These are phyloP conservation scores for Fusarium sp. DNA, from an alignment of 2,329 filamentous ascomycete species.

Conservation along the genomic window DNA sequence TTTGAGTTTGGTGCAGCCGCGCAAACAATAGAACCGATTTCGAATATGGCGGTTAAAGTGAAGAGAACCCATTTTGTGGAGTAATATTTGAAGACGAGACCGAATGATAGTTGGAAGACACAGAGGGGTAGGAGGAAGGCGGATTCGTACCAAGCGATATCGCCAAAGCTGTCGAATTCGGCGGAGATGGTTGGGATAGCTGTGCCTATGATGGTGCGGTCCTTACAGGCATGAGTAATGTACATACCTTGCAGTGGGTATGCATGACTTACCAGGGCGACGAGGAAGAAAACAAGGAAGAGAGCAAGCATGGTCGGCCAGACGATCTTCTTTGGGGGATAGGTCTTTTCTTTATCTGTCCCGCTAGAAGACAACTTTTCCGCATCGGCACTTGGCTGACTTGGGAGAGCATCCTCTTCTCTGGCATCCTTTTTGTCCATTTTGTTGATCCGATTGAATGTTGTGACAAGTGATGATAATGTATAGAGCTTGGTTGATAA, in stretches of 20 bases:
- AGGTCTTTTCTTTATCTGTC: background rate
- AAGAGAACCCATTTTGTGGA: slow-evolving; percentile 29
- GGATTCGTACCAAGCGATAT: slow-evolving; percentile 31
- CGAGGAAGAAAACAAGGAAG: slow-evolving; percentile 20
- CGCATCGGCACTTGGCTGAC: background rate
- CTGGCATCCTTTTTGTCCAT: background rate
- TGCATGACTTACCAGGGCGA: background rate
- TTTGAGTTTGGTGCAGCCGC: slow-evolving; percentile 22
- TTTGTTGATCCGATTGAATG: rapidly evolving
- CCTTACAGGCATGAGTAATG: background rate
- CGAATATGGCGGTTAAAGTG: slow-evolving; percentile 7
- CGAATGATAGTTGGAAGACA: slow-evolving; percentile 30
- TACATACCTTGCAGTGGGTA: rapidly evolving
- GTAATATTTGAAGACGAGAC: slow-evolving; percentile 29
- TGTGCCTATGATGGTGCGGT: slow-evolving; percentile 29
- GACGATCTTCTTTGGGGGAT: slow-evolving; percentile 17
- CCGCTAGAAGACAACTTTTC: background rate
- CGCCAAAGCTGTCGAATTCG: slow-evolving; percentile 29
- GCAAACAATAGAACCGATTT: slow-evolving; percentile 17
- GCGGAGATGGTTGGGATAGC: slow-evolving; percentile 30
- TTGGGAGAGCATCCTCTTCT: rapidly evolving
- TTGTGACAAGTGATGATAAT: background rate
- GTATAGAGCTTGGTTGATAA: rapidly evolving
- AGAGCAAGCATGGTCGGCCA: slow-evolving; percentile 28
- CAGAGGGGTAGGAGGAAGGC: slow-evolving; percentile 31